Evolutionary conservation across 2,329 filamentous ascomycete genomes (phyloP), one percentile per base, ranked within the genome.

Genomic region (Aspergillus sp.): DNA sequence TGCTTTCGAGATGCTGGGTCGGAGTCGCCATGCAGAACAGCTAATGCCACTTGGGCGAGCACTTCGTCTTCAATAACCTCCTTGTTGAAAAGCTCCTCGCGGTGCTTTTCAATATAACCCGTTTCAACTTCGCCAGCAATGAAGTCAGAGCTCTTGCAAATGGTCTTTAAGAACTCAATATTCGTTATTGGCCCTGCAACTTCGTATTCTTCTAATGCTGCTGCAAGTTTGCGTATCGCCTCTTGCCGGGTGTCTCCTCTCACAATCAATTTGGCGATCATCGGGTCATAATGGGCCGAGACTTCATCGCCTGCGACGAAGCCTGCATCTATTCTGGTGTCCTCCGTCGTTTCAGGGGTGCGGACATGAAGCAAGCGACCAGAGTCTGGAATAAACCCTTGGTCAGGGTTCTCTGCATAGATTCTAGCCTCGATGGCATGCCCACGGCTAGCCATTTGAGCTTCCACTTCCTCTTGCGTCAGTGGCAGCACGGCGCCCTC

Each of bases 241-340:
- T 86, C 85, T 61, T 86, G 79, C 47, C 93, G 79, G 44, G 85
- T 85, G 11, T 81, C 78, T 1, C 88, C 93, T 45, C 88, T 81
- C 5, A 97, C 89, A 56, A 98, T 98, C 41, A 98, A 79, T 70
- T 98, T 98, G 36, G 93, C 88, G 54, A 98, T 95, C 93, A 98
- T 98, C 27, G 93, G 93, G 57, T 98, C 93, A 66, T 98, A 98
- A 43, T 93, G 88, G 46, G 91, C 88, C 0, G 90, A 94, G 3
- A 98, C 88, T 50, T 89, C 88, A 62, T 95, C 91, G 27, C 93
- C 93, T 54, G 90, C 78, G 27, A 90, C 81, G 64, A 97, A 97
- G 1, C 93, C 93, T 37, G 90, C 90, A 60, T 98, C 93, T 52
- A 98, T 90, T 33, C 93, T 83, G 29, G 97, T 79, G 50, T 90